A percentile compares a stretch with the other conserved stretches of the same genome.
These are phyloP conservation scores for Fusarium dlaminii DNA, from an alignment of 2,329 filamentous ascomycete genomes.

Conservation along the genomic window DNA sequence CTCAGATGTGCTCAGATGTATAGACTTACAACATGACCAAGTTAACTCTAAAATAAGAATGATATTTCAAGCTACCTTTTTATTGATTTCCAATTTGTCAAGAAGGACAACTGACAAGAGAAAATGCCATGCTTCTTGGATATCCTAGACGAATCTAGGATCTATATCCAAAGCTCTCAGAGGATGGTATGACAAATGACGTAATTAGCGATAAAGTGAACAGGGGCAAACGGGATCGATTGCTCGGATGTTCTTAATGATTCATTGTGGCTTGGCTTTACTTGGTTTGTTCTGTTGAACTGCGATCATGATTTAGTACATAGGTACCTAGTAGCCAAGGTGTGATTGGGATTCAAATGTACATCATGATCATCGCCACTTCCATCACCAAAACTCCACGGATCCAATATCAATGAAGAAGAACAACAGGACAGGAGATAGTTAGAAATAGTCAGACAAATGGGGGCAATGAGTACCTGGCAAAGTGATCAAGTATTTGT, in stretches of 20 bases:
- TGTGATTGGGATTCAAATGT: background rate
- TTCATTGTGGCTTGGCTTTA: slow-evolving; percentile 8
- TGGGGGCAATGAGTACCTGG: no score
- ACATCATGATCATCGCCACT: background rate
- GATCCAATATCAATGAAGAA: background rate
- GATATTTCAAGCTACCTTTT: background rate
- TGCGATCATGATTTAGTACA: background rate
- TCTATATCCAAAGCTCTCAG: background rate
- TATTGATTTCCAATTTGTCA: background rate
- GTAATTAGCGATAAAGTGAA: slow-evolving; percentile 3
- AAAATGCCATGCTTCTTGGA: background rate
- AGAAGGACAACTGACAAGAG: background rate
- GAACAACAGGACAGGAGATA: background rate
- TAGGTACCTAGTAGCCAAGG: background rate
- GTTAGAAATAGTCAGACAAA: background rate
- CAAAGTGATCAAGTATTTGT: background rate
- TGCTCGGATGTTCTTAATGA: background rate
- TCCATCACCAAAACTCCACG: background rate
- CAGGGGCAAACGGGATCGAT: background rate
- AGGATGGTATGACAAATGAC: slow-evolving; percentile 9
- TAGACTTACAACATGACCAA: background rate
- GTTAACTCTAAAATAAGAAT: background rate
- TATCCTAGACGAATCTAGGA: background rate
- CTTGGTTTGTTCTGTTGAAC: background rate
- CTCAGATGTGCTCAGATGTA: background rate